A percentile compares a stretch with the other conserved stretches of the same genome.
Evolutionary conservation across 371 early-diverging fungal species (phyloP).

Genomic region (Fennellomyces sp.): DNA sequence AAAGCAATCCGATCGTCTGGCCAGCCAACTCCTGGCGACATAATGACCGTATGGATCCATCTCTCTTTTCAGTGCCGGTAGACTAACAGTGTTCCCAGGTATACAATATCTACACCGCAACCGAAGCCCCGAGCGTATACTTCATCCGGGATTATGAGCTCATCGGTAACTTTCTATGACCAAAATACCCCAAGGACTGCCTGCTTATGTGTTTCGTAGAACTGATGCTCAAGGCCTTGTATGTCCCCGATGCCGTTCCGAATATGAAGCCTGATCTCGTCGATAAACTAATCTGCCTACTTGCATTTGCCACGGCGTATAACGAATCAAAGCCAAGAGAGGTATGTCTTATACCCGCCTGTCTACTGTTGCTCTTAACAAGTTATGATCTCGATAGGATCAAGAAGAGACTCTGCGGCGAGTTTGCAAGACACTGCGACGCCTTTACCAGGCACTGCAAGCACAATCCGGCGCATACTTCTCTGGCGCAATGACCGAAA

Average conservation of each 20-base stretch:
- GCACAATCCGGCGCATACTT: conserved; percentile 6
- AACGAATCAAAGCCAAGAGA: conserved; percentile 35
- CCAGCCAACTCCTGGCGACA: conserved; percentile 67
- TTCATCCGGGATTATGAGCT: conserved; percentile 64
- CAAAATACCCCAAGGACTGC: not conserved
- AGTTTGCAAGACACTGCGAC: conserved; percentile 18
- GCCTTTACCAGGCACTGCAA: conserved; percentile 16
- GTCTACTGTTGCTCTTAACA: too few species aligned
- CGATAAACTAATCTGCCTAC: conserved; percentile 62
- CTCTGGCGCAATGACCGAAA: not conserved
- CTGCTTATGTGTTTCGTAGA: conserved; percentile 24
- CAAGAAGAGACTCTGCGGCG: conserved; percentile 20
- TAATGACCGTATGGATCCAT: conserved; percentile 52
- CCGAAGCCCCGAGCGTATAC: conserved; percentile 46
- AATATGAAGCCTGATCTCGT: conserved; percentile 52
- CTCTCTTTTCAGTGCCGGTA: not conserved
- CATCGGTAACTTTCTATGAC: conserved; percentile 36
- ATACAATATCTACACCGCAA: conserved; percentile 46
- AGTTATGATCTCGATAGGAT: conserved; percentile 13
- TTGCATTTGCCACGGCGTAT: conserved; percentile 59
- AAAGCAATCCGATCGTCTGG: conserved; percentile 57
- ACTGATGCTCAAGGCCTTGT: conserved; percentile 47
- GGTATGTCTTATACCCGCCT: conserved; percentile 8
- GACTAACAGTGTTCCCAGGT: conserved; percentile 40
- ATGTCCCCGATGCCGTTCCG: conserved; percentile 50